A percentile compares a stretch with the other conserved stretches of the same genome.
Conservation (phyloP, 2,329 filamentous ascomycete species). For the Nothophoma quercina region DNA sequence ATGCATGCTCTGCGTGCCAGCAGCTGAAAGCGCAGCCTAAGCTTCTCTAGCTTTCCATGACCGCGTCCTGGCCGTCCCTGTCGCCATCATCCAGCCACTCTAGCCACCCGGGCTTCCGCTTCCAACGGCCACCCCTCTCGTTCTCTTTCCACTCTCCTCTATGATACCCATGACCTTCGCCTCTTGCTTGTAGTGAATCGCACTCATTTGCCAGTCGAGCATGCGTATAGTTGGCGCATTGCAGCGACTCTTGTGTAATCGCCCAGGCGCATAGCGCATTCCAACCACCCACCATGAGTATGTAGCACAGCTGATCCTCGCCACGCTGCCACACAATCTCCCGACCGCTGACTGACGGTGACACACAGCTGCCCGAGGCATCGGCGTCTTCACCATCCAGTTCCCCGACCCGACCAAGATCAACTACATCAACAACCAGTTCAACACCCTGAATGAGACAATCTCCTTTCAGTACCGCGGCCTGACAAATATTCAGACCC, state of each 20-base stretch:
- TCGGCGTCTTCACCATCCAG: constrained; percentile 47
- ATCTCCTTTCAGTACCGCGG: constrained; percentile 49
- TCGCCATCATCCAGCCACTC: constrained; percentile 11
- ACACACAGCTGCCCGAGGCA: constrained; percentile 42
- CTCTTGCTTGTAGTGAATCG: not conserved
- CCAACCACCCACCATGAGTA: constrained; percentile 48
- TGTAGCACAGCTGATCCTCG: constrained; percentile 15
- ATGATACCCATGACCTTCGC: not conserved
- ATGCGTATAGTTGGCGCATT: constrained; percentile 13
- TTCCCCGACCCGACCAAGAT: constrained; percentile 45
- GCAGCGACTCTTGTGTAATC: constrained; percentile 13
- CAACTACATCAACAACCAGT: constrained; percentile 40
- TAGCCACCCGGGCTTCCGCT: constrained; percentile 15
- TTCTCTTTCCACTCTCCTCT: not conserved
- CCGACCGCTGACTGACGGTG: constrained; percentile 18
- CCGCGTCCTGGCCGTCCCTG: not conserved
- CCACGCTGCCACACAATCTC: constrained; percentile 7
- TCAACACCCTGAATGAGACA: constrained; percentile 38
- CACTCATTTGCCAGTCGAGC: constrained; percentile 22
- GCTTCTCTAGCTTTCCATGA: not conserved
- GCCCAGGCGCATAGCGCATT: constrained; percentile 11
- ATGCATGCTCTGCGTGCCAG: not conserved
- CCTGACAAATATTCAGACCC: constrained; percentile 71
- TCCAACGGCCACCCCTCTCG: constrained; percentile 8
- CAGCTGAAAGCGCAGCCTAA: constrained; percentile 5